These are phyloP conservation scores for Arachis stenosperma DNA, from an alignment of 306 rosid species.

Conservation along the genomic window DNA sequence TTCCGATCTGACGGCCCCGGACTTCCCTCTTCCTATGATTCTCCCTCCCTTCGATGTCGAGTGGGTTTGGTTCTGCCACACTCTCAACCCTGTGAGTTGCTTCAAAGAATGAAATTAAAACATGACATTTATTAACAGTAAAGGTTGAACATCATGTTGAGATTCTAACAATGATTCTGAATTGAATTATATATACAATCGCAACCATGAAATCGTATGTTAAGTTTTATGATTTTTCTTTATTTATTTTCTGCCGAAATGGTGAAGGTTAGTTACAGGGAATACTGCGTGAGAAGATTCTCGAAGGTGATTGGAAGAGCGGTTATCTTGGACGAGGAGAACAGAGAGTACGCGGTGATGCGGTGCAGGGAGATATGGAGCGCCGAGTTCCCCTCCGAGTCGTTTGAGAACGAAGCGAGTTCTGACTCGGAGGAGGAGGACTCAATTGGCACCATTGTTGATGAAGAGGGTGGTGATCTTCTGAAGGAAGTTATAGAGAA, in stretches of 20 bases:
- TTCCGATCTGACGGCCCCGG: slow-evolving; percentile 62
- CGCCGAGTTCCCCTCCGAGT: slow-evolving; percentile 60
- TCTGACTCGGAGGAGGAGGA: slow-evolving; percentile 38
- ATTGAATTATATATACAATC: too few relatives aligned
- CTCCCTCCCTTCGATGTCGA: slow-evolving; percentile 85
- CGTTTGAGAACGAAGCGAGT: slow-evolving; percentile 74
- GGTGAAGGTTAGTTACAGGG: slow-evolving; percentile 60
- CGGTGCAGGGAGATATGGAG: slow-evolving; percentile 74
- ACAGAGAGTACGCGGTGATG: slow-evolving; percentile 78
- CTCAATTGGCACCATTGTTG: not conserved
- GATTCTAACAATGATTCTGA: too few relatives aligned
- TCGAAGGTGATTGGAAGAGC: slow-evolving; percentile 73
- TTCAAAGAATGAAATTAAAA: not conserved
- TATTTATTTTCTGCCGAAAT: not conserved
- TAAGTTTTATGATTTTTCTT: not conserved
- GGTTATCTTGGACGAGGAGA: slow-evolving; percentile 73
- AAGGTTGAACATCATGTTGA: too few relatives aligned
- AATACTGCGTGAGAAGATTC: slow-evolving; percentile 72
- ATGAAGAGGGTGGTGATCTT: slow-evolving; percentile 43
- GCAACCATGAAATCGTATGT: too few relatives aligned
- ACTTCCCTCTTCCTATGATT: slow-evolving; percentile 54
- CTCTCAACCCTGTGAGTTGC: slow-evolving; percentile 61
- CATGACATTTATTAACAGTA: not conserved
- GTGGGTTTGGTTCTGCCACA: slow-evolving; percentile 98
- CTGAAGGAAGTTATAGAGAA: slow-evolving; percentile 52